phyloP scores from a whole-genome alignment of 108 stramenopile species.

The Nannochloropsis oceanica region DNA sequence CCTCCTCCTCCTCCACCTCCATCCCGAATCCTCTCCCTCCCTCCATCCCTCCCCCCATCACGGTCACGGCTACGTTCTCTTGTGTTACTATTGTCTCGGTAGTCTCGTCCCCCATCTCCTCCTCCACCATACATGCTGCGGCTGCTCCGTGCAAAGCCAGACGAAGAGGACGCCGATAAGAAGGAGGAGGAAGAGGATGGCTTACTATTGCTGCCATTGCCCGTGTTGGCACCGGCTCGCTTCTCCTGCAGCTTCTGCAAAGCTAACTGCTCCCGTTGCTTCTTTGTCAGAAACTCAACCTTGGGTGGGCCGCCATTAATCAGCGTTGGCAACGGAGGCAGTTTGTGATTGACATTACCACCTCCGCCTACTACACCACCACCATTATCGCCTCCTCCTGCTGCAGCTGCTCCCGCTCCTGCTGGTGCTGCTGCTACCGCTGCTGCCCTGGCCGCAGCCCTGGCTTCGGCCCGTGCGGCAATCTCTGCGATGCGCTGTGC shows the following conservation, averaged over 20 bases:
- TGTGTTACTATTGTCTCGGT: background rate
- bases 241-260: background rate
- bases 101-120: too few relatives aligned
- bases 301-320: background rate
- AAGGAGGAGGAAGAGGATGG: background rate
- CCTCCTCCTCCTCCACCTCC: background rate
- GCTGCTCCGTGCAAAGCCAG: background rate
- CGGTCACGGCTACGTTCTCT: background rate
- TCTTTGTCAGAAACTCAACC: conserved; percentile 21
- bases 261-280: conserved; percentile 13
- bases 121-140: background rate
- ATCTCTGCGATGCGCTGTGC: conserved; percentile 14
- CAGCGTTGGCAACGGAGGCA: background rate
- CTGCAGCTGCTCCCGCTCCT: background rate
- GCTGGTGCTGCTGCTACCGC: background rate
- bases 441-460: conserved; percentile 8
- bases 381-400: background rate
- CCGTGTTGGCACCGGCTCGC: background rate
- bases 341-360: background rate
- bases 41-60: background rate
- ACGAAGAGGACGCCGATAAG: background rate
- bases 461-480: conserved; percentile 22
- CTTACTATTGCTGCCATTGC: background rate
- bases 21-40: background rate
- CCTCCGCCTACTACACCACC: background rate